phyloP scores from a whole-genome alignment of 495 filamentous ascomycete genomes.

The Penicillium desertorum region DNA sequence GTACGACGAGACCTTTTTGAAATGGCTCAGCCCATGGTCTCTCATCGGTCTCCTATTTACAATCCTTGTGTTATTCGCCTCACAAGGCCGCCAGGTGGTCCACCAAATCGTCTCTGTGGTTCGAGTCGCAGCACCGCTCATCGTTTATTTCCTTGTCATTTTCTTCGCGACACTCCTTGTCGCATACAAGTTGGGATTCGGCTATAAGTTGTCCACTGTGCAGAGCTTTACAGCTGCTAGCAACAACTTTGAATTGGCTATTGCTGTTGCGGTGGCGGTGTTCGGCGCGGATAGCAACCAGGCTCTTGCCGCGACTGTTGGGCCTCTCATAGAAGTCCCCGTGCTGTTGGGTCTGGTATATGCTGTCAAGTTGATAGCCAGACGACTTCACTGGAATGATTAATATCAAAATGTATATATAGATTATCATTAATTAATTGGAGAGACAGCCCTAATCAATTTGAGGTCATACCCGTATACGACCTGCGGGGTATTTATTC shows the following conservation, averaged over 20 bases:
- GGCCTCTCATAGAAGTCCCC: conserved; percentile 89
- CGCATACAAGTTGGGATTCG: conserved; percentile 62
- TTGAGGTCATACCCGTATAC: neutral
- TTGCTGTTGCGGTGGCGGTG: conserved; percentile 84
- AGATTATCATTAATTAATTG: neutral
- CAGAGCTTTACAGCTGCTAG: conserved; percentile 94
- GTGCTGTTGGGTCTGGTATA: conserved; percentile 82
- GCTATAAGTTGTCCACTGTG: conserved; percentile 69
- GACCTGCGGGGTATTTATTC: neutral
- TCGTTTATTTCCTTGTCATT: conserved; percentile 76
- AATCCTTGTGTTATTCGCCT: conserved; percentile 81
- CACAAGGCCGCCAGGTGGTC: conserved; percentile 75
- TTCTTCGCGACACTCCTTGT: conserved; percentile 67
- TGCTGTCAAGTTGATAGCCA: conserved; percentile 51
- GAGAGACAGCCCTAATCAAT: neutral
- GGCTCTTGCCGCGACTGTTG: conserved; percentile 85
- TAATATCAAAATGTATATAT: neutral
- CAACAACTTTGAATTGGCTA: conserved; percentile 94
- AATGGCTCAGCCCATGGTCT: conserved; percentile 68
- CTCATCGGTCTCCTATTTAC: conserved; percentile 84
- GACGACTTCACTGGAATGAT: conserved; percentile 24
- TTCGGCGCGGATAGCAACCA: conserved; percentile 81
- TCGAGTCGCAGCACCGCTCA: conserved; percentile 73
- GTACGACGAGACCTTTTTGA: conserved; percentile 71
- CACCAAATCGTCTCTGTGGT: conserved; percentile 81